Evolutionary conservation across 106 monocot genomes (phyloP).

Genomic region (Triglochin maritima): DNA sequence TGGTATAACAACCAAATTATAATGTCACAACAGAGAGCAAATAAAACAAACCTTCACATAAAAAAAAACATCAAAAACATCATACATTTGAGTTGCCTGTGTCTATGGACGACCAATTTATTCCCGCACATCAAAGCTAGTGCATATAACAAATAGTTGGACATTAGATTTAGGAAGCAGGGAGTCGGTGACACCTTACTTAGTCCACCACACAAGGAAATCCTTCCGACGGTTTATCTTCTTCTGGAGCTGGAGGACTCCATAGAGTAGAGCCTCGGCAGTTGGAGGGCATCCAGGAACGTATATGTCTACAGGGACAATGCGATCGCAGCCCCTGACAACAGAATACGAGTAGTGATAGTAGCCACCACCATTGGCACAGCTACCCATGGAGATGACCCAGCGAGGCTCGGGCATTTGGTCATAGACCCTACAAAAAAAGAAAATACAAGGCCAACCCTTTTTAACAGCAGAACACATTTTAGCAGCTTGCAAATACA

Average conservation of each 20-base stretch:
- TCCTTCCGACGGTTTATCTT: constrained; percentile 93
- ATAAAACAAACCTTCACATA: too few species aligned
- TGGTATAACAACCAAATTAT: too few species aligned
- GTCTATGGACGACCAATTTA: too few species aligned
- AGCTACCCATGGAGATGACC: constrained; percentile 99
- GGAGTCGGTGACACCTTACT: constrained; percentile 17
- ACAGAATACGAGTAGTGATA: constrained; percentile 99
- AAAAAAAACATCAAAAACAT: too few species aligned
- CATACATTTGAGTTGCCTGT: too few species aligned
- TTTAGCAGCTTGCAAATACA: too few species aligned
- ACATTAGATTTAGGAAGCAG: too few species aligned
- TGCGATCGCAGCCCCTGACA: constrained; percentile 93
- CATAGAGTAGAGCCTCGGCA: constrained; percentile 89
- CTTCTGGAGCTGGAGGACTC: constrained; percentile 97
- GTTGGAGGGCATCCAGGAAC: constrained; percentile 98
- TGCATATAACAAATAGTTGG: too few species aligned
- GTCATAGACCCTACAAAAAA: constrained; percentile 74
- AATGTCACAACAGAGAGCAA: too few species aligned
- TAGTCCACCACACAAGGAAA: constrained; percentile 96
- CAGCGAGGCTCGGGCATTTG: constrained; percentile 99
- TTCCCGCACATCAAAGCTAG: too few species aligned
- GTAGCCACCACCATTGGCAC: constrained; percentile 97
- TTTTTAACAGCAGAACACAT: neutral
- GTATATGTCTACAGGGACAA: constrained; percentile 98
- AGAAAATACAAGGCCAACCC: neutral